Evolutionary conservation across 352 stramenopile genomes (phyloP).

Genomic region (Phytophthora pluvialis): DNA sequence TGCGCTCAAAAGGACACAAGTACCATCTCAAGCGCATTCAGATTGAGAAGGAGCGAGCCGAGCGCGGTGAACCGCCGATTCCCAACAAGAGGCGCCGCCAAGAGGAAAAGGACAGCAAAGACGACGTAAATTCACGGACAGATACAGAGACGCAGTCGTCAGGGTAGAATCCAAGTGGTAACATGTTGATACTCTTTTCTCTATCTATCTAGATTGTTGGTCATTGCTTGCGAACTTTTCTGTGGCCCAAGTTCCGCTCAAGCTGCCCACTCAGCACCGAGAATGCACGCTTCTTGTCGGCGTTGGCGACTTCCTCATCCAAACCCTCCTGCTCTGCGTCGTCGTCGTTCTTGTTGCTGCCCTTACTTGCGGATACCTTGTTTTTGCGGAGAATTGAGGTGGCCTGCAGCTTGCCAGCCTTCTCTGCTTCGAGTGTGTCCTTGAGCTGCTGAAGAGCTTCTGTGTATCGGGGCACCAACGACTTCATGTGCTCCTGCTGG

Average conservation of each 20-base stretch:
- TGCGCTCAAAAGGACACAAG: constrained; percentile 83
- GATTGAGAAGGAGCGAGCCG: constrained; percentile 50
- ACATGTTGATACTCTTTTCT: constrained; percentile 31
- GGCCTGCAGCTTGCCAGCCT: constrained; percentile 63
- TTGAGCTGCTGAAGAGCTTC: constrained; percentile 76
- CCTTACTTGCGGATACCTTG: constrained; percentile 10
- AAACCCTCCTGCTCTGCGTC: constrained; percentile 21
- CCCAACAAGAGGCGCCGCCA: constrained; percentile 25
- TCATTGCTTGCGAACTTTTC: constrained; percentile 53
- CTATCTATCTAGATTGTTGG: constrained; percentile 25
- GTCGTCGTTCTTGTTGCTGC: constrained; percentile 2
- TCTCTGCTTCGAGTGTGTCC: constrained; percentile 79
- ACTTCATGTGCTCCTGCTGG: constrained; percentile 80
- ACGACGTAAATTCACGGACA: constrained; percentile 6
- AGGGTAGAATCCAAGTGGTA: constrained; percentile 24
- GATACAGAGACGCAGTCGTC: constrained; percentile 11
- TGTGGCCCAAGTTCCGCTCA: constrained; percentile 56
- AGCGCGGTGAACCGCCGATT: constrained; percentile 21
- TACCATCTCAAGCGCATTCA: constrained; percentile 80
- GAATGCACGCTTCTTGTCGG: constrained; percentile 68
- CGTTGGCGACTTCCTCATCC: constrained; percentile 37
- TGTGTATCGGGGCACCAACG: constrained; percentile 77
- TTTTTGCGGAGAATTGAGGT: constrained; percentile 47
- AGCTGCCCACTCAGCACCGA: constrained; percentile 63
- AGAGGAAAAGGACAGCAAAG: constrained; percentile 15